Percentiles rank a stretch among this genome's conserved stretches.
Evolutionary conservation across 2,329 filamentous ascomycete species (phyloP).

Genomic region (Periconia sp.): DNA sequence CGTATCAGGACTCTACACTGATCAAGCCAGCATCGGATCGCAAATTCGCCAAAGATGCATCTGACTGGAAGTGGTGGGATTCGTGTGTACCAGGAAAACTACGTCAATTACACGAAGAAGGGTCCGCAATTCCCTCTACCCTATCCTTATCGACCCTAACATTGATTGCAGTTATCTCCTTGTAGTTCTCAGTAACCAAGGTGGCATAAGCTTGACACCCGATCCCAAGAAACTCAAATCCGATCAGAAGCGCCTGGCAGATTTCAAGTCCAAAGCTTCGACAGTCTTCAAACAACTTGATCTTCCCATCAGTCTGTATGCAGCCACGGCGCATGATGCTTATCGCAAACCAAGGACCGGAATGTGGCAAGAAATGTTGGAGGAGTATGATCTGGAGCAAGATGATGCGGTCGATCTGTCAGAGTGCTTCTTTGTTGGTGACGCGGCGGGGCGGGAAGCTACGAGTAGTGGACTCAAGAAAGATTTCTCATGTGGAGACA

Average conservation of each 20-base stretch:
- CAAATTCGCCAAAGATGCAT: slow-evolving; percentile 68
- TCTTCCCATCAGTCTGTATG: slow-evolving; percentile 79
- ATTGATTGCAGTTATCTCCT: slow-evolving; percentile 64
- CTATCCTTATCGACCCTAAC: slow-evolving; percentile 10
- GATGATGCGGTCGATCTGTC: slow-evolving; percentile 65
- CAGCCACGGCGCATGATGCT: slow-evolving; percentile 77
- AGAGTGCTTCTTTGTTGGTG: slow-evolving; percentile 82
- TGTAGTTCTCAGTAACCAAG: slow-evolving; percentile 87
- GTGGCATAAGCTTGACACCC: slow-evolving; percentile 72
- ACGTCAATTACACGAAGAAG: slow-evolving; percentile 69
- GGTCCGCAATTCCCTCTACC: slow-evolving; percentile 47
- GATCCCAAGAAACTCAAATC: slow-evolving; percentile 70
- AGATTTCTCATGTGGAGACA: slow-evolving; percentile 63
- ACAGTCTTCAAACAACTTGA: slow-evolving; percentile 71
- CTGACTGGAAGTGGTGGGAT: slow-evolving; percentile 97
- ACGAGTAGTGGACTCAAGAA: slow-evolving; percentile 45
- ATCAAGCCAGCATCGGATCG: slow-evolving; percentile 80
- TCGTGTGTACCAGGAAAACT: slow-evolving; percentile 67
- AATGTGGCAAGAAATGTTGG: slow-evolving; percentile 77
- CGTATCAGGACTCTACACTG: slow-evolving; percentile 76
- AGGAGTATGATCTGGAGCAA: slow-evolving; percentile 53
- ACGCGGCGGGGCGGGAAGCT: slow-evolving; percentile 65
- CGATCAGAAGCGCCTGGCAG: slow-evolving; percentile 67
- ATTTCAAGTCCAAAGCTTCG: slow-evolving; percentile 81
- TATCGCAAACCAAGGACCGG: slow-evolving; percentile 85